Base-by-base conservation (phyloP, 2,329 filamentous ascomycete genomes). In the Bipolaris victoriae region DNA sequence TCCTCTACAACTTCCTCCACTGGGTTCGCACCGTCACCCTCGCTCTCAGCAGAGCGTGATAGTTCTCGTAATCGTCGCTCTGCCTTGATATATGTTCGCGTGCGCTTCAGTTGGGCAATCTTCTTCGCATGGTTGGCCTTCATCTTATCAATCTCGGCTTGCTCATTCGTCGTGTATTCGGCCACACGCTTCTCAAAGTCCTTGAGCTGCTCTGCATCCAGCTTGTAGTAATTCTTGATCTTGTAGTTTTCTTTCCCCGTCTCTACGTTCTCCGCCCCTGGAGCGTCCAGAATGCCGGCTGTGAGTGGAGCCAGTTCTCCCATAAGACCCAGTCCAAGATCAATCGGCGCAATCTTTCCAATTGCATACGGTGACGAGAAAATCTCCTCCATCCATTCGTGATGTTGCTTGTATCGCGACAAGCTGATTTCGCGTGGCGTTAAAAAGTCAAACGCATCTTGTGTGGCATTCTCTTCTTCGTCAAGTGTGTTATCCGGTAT, bases 371-470 rank as follows among this genome's bases (percentile, higher is more conserved):
- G 92, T 1, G 94, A 98, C 0, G 90, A 91, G 52, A 98, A 85
- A 26, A 99, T 88, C 77, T 99, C 94, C 72, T 98, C 95, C 91
- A 99, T 97, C 95, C 94, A 98, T 75, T 97, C 92, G 70, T 99
- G 94, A 69, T 99, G 96, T 72, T 97, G 92, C 73, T 89, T 89
- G 76, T 97, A 99, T 53, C 95, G 86, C 62, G 88, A 86, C 58
- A 91, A 82, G 66, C 92, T 96, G 60, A 99, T 90, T 62, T 99
- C 95, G 41, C 93, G 86, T 3, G 93, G 93, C 0, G 92, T 94
- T 61, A 97, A 81, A 62, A 92, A 86, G 72, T 99, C 95, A 69
- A 99, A 91, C 73, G 93, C 84, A 75, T 99, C 95, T 18, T 90
- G 84, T 6, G 89, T 90, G 3, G 90, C 90, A 70, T 97, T 94